phyloP scores from a whole-genome alignment of 306 rosid species.

The Lathyrus oleraceus region DNA sequence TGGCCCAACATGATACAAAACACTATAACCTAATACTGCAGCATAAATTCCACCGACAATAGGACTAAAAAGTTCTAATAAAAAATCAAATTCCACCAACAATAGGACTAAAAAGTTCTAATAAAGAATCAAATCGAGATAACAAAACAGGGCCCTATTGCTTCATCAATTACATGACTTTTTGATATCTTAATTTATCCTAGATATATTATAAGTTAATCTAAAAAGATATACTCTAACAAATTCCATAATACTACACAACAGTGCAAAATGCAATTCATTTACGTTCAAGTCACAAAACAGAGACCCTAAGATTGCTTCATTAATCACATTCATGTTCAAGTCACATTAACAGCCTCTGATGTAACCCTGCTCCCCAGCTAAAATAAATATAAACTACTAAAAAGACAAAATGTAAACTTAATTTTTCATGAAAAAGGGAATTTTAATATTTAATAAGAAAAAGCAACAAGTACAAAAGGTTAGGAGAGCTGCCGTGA shows the following conservation, averaged over 20 bases:
- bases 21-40: background rate
- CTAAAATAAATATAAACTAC: background rate
- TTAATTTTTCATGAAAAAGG: background rate
- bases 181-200: background rate
- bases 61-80: background rate
- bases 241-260: background rate
- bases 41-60: background rate
- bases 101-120: background rate
- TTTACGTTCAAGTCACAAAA: background rate
- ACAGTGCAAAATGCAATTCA: background rate
- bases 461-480: background rate
- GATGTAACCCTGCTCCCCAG: background rate
- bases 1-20: background rate
- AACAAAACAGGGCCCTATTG: background rate
- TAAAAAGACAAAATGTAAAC: background rate
- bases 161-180: conserved; percentile 2
- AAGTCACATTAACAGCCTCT: background rate
- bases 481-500: background rate
- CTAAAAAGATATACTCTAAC: background rate
- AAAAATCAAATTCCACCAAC: background rate
- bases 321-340: background rate
- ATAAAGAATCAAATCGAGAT: background rate
- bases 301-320: too few species aligned
- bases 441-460: background rate
- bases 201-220: background rate